A percentile compares a stretch with the other conserved stretches of the same genome.
phyloP scores from a whole-genome alignment of 106 monocot species.

The Alisma plantagoaquatica region DNA sequence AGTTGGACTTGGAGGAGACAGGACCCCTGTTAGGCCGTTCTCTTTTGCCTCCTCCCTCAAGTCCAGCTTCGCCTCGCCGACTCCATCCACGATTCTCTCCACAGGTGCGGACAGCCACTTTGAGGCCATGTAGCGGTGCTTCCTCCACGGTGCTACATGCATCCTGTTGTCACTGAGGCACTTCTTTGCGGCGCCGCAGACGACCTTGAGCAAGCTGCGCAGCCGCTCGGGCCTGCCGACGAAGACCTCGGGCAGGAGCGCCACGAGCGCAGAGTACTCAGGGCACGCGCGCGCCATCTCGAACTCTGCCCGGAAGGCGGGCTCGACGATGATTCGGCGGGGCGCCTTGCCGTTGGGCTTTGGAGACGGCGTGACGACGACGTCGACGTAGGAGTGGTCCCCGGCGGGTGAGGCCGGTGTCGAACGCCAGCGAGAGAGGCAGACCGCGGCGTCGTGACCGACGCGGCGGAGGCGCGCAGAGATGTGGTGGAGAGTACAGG shows the following conservation, averaged over 20 bases:
- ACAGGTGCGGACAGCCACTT: conserved; percentile 56
- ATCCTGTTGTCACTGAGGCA: conserved; percentile 92
- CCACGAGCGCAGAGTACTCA: conserved; percentile 52
- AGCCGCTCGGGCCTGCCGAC: conserved; percentile 69
- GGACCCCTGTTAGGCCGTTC: too few relatives aligned
- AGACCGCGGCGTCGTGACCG: conserved; percentile 66
- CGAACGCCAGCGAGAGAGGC: conserved; percentile 60
- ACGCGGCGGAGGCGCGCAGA: conserved; percentile 23
- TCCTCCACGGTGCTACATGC: conserved; percentile 91
- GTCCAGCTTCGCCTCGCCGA: neutral
- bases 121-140: conserved; percentile 79
- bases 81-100: conserved; percentile 27
- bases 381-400: conserved; percentile 74
- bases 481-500: conserved; percentile 10
- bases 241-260: conserved; percentile 61
- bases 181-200: conserved; percentile 71
- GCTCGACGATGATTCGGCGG: conserved; percentile 55
- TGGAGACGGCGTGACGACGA: conserved; percentile 29
- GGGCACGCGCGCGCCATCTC: conserved; percentile 64
- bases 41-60: neutral
- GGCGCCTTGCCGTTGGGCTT: conserved; percentile 18
- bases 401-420: conserved; percentile 25
- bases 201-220: conserved; percentile 43
- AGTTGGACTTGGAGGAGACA: too few relatives aligned
- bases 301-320: conserved; percentile 64